Evolutionary conservation across 2,329 filamentous ascomycete genomes (phyloP), one percentile per base, ranked within the genome.

Genomic region (Aspergillus fischeri): DNA sequence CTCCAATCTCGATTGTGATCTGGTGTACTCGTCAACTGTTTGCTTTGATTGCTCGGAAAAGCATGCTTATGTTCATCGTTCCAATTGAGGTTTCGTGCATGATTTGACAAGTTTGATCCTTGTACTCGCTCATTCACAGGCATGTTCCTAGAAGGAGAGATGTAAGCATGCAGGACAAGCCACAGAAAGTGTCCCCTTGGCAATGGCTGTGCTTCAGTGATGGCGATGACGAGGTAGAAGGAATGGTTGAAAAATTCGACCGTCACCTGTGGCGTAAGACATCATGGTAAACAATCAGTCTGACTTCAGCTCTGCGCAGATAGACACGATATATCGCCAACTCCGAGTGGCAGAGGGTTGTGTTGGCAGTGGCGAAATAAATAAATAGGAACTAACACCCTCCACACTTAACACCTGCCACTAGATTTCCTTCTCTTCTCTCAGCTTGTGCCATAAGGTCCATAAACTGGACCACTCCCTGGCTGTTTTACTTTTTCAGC

Each of bases 401-500:
- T 35, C 27, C 29, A 50, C 48, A 17, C 14, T 29, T 29, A n/a
- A 32, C 17, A 29, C 24, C 14, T 24, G 17, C 44, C 42, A 24
- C n/a, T 24, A 45, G n/a, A 45, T 45, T 24, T 45, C 20, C 42
- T 45, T 24, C 42, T 45, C 42, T 24, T 45, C 21, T 14, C 9
- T 47, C 44, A 27, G 44, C 44, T 27, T 24, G 44, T 47, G 20
- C 21, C 21, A 14, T 21, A 20, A 45, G 11, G 8, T 47, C 44
- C 44, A 47, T 27, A 47, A 47, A 24, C 11, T 14, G n/a, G 44
- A 27, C 44, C 44, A 47, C 21, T 47, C 44, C 21, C 20, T 21
- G 10, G 9, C 21, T 27, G 44, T 47, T 47, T 47, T 27, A 47
- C 24, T 7, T 24, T 47, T 55, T 62, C 58, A 62, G 60, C 60